Evolutionary conservation across 1,139 yeast genomes (phyloP), one percentile per base, ranked within the genome.

Genomic region (Yamadazyma siamensis): DNA sequence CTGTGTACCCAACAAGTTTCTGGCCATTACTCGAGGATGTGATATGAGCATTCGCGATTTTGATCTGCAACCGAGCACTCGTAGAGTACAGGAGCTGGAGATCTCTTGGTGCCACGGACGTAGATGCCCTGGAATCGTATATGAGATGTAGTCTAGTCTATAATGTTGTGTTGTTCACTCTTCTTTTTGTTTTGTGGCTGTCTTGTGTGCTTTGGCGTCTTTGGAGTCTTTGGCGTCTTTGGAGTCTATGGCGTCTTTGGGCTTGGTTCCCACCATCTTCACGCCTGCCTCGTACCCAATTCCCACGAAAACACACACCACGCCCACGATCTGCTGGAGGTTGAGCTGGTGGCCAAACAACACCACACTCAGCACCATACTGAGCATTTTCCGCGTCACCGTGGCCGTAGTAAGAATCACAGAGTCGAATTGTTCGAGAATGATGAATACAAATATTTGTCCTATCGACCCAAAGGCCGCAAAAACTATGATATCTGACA

Each of bases 351-450:
- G 97, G 12, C 91, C 94, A 59, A 88, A 91, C 44, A 91, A 64
- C 3, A 86, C 54, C 31, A 91, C 96, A 49, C 95, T 84, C 36
- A 91, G 60, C 13, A 88, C 69, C 97, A 91, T 89, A 30, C 96
- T 87, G 32, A 88, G 65, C 96, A 91, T 89, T 52, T 91, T 91
- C 43, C 99, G 72, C 1, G 98, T 89, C 6, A 91, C 96, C 0
- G 97, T 94, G 13, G 94, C 94, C 18, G 96, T 89, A 21, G 91
- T 88, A 32, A 91, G 64, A 2, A 86, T 74, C 37, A 91, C 65
- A 3, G 96, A 85, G 31, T 91, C 96, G 51, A 85, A 91, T 38
- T 75, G 68, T 46, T 86, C 94, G 29, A 91, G 63, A 1, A 95
- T 87, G 34, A 80, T 61, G 54, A 89, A 91, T 29, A 91, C 87